These are phyloP conservation scores for Plectranthus barbatus DNA, from an alignment of 257 asterid genomes.

Conservation along the genomic window DNA sequence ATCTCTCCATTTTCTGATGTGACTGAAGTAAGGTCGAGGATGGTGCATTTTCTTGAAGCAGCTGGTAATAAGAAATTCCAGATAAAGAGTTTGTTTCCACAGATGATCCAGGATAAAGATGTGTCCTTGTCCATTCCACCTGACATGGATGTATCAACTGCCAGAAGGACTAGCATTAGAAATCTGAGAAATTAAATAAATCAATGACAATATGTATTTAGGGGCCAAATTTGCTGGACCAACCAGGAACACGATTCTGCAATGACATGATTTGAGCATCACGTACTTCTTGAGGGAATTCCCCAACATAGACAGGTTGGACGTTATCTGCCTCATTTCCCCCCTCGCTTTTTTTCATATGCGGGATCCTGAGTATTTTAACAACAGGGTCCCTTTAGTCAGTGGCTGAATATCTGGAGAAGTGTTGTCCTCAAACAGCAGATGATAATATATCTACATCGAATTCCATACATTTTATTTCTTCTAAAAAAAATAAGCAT, in stretches of 20 bases:
- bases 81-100: conserved; percentile 54
- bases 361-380: conserved; percentile 47
- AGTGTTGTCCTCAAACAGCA: neutral
- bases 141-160: conserved; percentile 54
- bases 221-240: conserved; percentile 17
- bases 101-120: conserved; percentile 73
- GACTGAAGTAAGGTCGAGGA: conserved; percentile 57
- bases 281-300: conserved; percentile 79
- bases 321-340: conserved; percentile 48
- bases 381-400: conserved; percentile 7
- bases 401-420: neutral
- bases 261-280: conserved; percentile 50
- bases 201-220: neutral
- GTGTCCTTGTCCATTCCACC: conserved; percentile 91
- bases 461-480: neutral
- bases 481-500: neutral
- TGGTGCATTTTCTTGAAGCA: conserved; percentile 51
- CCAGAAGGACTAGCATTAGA: conserved; percentile 18
- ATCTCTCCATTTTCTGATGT: conserved; percentile 30
- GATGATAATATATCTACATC: neutral
- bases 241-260: conserved; percentile 57
- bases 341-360: conserved; percentile 43
- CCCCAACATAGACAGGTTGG: conserved; percentile 79
- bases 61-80: conserved; percentile 67
- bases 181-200: conserved; percentile 2